Evolutionary conservation across 2,329 filamentous ascomycete genomes (phyloP), one percentile per base, ranked within the genome.

Genomic region (Thermothelomyces thermophilus): DNA sequence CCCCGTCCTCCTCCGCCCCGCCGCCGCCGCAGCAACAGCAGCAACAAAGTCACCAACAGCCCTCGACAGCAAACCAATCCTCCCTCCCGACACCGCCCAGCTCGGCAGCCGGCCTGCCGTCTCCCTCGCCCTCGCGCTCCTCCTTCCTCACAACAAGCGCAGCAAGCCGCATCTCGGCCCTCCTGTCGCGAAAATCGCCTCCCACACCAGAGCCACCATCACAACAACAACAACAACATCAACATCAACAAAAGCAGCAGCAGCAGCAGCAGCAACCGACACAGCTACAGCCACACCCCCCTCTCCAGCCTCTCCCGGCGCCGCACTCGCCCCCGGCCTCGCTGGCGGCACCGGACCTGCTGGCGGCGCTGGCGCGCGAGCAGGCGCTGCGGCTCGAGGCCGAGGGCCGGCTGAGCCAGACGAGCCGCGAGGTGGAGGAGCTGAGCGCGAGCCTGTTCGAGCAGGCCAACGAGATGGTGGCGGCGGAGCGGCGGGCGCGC

Each of bases 381-480:
- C 80, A 86, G 63, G 70, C 69, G 39, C 73, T 86, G 50, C 79
- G 87, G 11, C 72, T 76, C 34, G 79, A 81, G 45, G 87, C 87
- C 1, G 87, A 93, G 68, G 76, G 77, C 43, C 77, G 79, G 54
- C 71, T 88, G 17, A 75, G 74, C 56, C 77, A 81, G 43, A 84
- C 86, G 44, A 83, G 79, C 61, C 74, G 72, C 11, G 87, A 93
- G 70, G 77, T 91, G 17, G 87, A 91, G 68, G 87, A 93, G 68
- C 71, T 93, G 56, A 87, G 79, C 61, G 84, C 79, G 17, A 78
- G 77, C 44, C 70, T 93, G 47, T 93, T 93, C 65, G 82, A 87
- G 69, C 83, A 90, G 70, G 87, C 87, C 45, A 93, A 93, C 65
- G 82, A 90, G 68, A 93, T 93, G 87, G 87, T 93, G 17, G 86